Percentiles rank a stretch among this genome's conserved stretches.
Conservation (phyloP, 2,329 filamentous ascomycete species). For the Akanthomyces lecanii region DNA sequence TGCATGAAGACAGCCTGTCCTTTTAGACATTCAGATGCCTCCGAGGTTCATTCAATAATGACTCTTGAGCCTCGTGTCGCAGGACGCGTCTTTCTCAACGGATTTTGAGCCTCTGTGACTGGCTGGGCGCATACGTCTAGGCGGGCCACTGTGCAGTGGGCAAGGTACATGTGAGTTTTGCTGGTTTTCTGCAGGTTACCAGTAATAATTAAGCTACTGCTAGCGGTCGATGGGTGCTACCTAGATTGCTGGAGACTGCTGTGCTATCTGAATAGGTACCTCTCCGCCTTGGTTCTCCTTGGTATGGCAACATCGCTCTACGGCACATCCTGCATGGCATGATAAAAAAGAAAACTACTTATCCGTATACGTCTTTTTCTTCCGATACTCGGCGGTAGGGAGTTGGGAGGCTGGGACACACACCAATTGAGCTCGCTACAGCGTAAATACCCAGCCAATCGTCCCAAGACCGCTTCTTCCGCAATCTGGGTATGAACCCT, state of each 20-base stretch:
- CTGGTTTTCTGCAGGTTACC: not conserved
- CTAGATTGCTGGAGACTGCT: too few species aligned
- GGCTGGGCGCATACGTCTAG: not conserved
- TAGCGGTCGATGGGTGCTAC: not conserved
- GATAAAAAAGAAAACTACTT: not conserved
- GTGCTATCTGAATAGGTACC: too few species aligned
- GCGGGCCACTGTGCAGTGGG: not conserved
- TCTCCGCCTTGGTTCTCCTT: not conserved
- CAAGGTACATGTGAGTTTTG: not conserved
- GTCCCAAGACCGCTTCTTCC: not conserved
- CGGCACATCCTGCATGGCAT: not conserved
- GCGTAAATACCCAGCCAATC: not conserved
- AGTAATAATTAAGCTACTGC: not conserved
- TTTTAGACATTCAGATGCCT: not conserved
- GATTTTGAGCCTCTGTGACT: conserved; percentile 6
- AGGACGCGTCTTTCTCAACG: conserved; percentile 10
- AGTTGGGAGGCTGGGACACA: not conserved
- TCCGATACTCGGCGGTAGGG: not conserved
- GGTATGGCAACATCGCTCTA: not conserved
- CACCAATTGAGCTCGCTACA: not conserved
- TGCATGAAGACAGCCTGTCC: conserved; percentile 4
- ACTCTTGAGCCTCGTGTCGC: conserved; percentile 1
- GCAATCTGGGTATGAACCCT: not conserved
- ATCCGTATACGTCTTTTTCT: not conserved
- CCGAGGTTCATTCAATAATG: not conserved